Base-by-base conservation (phyloP, 179 eudicot genomes). In the Heliamphora pulchella region DNA sequence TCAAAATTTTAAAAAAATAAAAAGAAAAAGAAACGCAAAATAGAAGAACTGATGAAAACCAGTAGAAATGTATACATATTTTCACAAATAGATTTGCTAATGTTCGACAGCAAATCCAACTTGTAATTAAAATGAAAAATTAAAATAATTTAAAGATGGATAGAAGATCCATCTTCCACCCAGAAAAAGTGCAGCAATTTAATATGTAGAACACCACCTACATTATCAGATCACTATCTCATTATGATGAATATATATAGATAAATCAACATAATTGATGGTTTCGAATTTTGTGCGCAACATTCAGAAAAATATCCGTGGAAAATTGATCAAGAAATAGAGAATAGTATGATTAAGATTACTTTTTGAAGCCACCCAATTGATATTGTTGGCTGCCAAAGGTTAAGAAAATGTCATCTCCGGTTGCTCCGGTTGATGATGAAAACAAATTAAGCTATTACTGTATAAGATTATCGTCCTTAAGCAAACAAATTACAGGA, bases 371-470 rank as follows among this genome's bases (percentile, higher is more conserved):
- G 82, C 81, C 80, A 20, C 92, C 89, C 69, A 78, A 87, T 61
- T 92, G 87, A 79, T 88, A 85, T 63, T 85, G 88, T 77, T 82
- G 87, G 81, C 78, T 88, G 78, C 82, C 80, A 8, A 84, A 85
- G 85, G 84, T 87, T 22, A 93, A 91, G 90, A 95, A 95, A 47
- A 90, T 80, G 85, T 91, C 91, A 41, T 90, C 90, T 20, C 66
- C 80, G 66, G 66, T 70, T 10, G 89, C 44, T 57, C 84, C 74
- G 5, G 92, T 48, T 48, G 91, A 79, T 51, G 88, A 84, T 57
- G 86, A 44, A 75, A 78, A 72, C 75, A 63, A 84, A 87, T 46
- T 92, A 85, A 85, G 94, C 79, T 20, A 87, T 43, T 15, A 74
- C 2, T 0, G 71, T 65, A 17, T 72, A 18, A 20, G 51, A 69